Conservation (phyloP, 106 monocot genomes). For the Triglochin maritima region DNA sequence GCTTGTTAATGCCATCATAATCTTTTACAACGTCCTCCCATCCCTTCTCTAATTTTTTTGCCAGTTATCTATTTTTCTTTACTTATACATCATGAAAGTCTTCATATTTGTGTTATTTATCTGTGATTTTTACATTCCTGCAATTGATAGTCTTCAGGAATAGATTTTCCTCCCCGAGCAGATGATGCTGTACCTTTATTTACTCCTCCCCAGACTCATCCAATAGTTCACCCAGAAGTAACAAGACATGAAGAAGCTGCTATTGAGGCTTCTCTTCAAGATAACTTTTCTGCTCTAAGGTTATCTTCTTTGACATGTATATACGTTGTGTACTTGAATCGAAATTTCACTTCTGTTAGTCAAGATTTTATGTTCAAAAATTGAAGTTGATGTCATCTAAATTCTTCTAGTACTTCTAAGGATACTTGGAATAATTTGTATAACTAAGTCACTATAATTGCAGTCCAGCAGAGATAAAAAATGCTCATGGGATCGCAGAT, state of each 20-base stretch:
- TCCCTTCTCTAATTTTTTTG: no score
- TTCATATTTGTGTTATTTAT: no score
- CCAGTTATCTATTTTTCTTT: no score
- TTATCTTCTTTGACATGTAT: constrained; percentile 11
- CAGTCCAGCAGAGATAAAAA: constrained; percentile 49
- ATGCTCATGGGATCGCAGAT: constrained; percentile 53
- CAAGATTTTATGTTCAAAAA: no score
- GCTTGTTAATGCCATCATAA: no score
- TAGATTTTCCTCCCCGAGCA: constrained; percentile 85
- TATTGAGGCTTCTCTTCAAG: constrained; percentile 77
- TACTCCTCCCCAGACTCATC: constrained; percentile 80
- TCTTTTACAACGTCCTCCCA: no score
- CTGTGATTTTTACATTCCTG: background rate
- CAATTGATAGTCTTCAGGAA: constrained; percentile 54
- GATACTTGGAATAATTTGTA: no score
- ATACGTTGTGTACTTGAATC: background rate
- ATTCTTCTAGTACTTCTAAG: no score
- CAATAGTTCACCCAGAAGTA: constrained; percentile 26
- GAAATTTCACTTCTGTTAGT: no score
- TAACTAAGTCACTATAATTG: background rate
- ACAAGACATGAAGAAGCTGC: constrained; percentile 54
- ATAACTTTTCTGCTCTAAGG: constrained; percentile 64
- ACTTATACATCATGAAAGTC: no score
- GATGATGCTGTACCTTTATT: constrained; percentile 69
- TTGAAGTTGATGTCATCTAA: no score